Evolutionary conservation across 805 yeast genomes (phyloP), one percentile per base, ranked within the genome.

Genomic region (Kluyveromyces nonfermentans): DNA sequence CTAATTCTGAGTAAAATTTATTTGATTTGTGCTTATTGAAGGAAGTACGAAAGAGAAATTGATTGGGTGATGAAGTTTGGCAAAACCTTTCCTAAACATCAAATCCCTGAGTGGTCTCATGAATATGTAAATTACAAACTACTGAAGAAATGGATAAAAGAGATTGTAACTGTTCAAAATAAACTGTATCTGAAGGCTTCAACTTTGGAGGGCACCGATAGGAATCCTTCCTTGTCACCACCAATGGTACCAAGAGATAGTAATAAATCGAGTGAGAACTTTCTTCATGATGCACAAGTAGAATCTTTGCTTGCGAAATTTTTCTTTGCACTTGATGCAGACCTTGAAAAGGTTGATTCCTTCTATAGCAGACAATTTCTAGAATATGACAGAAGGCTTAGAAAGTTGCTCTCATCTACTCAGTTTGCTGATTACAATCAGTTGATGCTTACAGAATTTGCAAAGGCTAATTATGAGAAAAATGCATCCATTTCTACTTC

Each of bases 51-150:
- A 10, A 4, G 12, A 25, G 30, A 25, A 25, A 28, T 36, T 8
- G n/a, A 9, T 20, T 19, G 28, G 17, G 28, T 36, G 17, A 83
- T 83, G 90, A 83, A 83, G 71, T 85, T 85, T 60, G 94, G 90
- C 21, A 85, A 85, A 62, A 82, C 86, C 56, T 71, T 85, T 51
- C 67, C 78, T 28, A 71, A 84, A 39, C 95, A 90, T 64, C 95
- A 88, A 69, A 87, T 89, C 45, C 97, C 97, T 3, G 96, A 88
- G 64, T 90, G 97, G 97, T 64, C 74, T 40, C 75, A 77, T 46
- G 74, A 74, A 55, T 90, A 90, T 57, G 75, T 90, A 72, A 84
- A 86, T 65, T 90, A 90, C 65, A 90, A 88, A 62, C 77, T 74
- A 31, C 40, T 46, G 25, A 46, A 46, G 17, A 46, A 83, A 56